A percentile compares a stretch with the other conserved stretches of the same genome.
These are phyloP conservation scores for Venturia carpophila DNA, from an alignment of 2,329 filamentous ascomycete genomes.

Conservation along the genomic window DNA sequence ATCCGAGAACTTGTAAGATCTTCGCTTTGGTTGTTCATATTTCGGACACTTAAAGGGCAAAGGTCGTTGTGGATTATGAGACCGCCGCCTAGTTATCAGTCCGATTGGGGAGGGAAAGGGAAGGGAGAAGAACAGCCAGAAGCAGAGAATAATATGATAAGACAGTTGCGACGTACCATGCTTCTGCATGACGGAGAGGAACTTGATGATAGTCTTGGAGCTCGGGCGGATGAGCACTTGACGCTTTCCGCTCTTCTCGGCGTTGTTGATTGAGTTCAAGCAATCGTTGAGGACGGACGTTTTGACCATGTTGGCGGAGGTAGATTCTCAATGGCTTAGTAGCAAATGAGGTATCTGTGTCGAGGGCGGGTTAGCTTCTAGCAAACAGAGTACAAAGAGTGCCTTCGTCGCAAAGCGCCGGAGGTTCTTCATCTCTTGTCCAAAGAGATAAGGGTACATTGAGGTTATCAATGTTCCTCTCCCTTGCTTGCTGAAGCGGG, in stretches of 20 bases:
- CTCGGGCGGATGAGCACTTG: conserved; percentile 96
- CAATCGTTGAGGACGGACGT: conserved; percentile 99
- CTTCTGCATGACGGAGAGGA: conserved; percentile 98
- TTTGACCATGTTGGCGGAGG: conserved; percentile 89
- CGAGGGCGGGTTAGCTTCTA: conserved; percentile 49
- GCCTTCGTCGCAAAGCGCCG: conserved; percentile 45
- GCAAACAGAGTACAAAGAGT: conserved; percentile 61
- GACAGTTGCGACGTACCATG: conserved; percentile 67
- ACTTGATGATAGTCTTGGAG: conserved; percentile 99
- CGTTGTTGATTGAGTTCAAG: conserved; percentile 98
- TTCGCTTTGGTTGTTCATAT: conserved; percentile 66
- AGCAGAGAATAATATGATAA: background rate
- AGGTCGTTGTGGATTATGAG: conserved; percentile 69
- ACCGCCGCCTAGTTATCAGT: conserved; percentile 99
- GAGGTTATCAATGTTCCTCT: conserved; percentile 33
- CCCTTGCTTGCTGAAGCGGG: conserved; percentile 43
- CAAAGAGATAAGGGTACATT: conserved; percentile 42
- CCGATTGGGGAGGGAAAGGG: conserved; percentile 51
- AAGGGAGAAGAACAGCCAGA: conserved; percentile 18
- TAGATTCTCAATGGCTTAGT: conserved; percentile 70
- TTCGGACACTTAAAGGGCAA: conserved; percentile 99
- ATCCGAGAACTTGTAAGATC: conserved; percentile 97
- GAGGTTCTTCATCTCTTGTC: conserved; percentile 61
- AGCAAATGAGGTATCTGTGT: conserved; percentile 54
- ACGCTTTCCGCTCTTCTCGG: conserved; percentile 99